Percentiles rank a stretch among this genome's conserved stretches.
Conservation (phyloP, 306 rosid species). For the Erythrophleum fordii region DNA sequence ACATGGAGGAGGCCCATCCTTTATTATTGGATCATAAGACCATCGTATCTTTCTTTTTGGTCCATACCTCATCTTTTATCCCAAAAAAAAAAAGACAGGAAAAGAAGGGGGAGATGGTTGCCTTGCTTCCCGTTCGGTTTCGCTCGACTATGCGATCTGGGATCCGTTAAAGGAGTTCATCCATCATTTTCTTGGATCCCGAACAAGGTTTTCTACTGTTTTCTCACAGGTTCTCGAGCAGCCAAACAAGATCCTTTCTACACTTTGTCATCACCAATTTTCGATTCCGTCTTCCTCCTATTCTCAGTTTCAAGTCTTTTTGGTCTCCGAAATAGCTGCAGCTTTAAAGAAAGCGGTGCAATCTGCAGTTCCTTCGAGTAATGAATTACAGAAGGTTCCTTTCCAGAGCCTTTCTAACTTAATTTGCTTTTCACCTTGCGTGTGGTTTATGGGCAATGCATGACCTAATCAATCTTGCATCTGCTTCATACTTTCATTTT, state of each 20-base stretch:
- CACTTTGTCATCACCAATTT: slow-evolving; percentile 9
- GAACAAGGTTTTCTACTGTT: slow-evolving; percentile 1
- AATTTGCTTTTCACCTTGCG: slow-evolving; percentile 14
- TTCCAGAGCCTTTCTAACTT: background rate
- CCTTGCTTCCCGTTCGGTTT: background rate
- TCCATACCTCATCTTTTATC: background rate
- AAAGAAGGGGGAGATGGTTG: background rate
- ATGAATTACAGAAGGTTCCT: slow-evolving; percentile 95
- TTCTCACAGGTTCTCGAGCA: slow-evolving; percentile 42
- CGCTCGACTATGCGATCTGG: background rate
- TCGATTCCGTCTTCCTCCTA: background rate
- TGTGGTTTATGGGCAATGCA: slow-evolving; percentile 6
- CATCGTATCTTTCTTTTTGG: background rate
- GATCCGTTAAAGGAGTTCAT: slow-evolving; percentile 4
- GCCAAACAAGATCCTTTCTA: slow-evolving; percentile 38
- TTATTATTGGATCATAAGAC: background rate
- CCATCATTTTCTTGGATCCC: slow-evolving; percentile 13
- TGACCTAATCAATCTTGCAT: slow-evolving; percentile 1
- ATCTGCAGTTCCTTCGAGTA: slow-evolving; percentile 19
- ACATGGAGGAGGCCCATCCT: background rate
- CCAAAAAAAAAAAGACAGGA: rapidly evolving
- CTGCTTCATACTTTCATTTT: background rate
- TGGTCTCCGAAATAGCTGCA: background rate
- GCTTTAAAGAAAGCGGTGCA: slow-evolving; percentile 4
- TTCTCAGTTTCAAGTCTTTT: background rate